phyloP scores from a whole-genome alignment of 306 rosid genomes.

The Oxytropis ochrocephala region DNA sequence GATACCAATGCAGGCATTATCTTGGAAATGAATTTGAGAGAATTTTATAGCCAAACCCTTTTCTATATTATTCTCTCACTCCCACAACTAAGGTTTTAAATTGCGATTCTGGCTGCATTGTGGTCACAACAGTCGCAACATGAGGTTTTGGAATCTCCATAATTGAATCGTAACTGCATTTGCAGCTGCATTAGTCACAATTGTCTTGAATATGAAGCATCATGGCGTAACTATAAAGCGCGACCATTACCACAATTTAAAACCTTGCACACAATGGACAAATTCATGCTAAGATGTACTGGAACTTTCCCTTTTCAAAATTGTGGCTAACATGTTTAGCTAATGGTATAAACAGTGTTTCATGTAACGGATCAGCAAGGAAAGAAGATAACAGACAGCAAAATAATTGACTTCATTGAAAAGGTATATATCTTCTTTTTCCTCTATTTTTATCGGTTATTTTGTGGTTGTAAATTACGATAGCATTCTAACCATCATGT shows the following conservation, averaged over 20 bases:
- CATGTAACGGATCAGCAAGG: conserved; percentile 88
- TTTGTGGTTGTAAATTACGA: background rate
- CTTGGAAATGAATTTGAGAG: background rate
- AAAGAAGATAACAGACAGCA: conserved; percentile 55
- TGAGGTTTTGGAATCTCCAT: background rate
- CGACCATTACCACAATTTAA: too few relatives aligned
- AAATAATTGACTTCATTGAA: conserved; percentile 61
- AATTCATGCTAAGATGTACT: background rate
- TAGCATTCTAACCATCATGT: background rate
- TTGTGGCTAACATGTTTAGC: conserved; percentile 21
- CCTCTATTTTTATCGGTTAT: background rate
- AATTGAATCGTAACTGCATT: too few relatives aligned
- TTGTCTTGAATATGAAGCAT: background rate
- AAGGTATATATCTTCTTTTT: conserved; percentile 51
- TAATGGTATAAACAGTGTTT: conserved; percentile 46
- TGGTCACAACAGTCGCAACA: background rate
- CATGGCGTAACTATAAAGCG: background rate
- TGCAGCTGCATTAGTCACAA: background rate
- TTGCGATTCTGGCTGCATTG: background rate
- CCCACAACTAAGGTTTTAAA: background rate
- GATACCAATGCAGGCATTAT: background rate
- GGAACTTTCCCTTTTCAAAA: background rate
- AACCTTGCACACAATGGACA: background rate
- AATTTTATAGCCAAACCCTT: background rate
- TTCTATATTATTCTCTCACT: background rate